Evolutionary conservation across 2,329 filamentous ascomycete genomes (phyloP), one percentile per base, ranked within the genome.

Genomic region (Colletotrichum ledebouriae): DNA sequence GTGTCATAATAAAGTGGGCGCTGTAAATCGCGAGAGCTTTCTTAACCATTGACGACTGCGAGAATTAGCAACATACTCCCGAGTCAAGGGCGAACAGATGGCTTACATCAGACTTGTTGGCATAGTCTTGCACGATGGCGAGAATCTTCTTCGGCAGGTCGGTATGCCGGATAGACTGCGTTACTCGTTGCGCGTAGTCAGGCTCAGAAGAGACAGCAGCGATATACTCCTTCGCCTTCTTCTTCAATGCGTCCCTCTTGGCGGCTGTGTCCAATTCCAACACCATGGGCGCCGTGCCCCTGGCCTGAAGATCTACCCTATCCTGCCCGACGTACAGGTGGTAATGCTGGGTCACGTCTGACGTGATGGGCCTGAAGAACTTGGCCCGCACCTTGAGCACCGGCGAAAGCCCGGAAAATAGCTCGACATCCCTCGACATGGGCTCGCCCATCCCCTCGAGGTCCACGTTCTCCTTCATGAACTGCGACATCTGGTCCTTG

Each of bases 1-100:
- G 82, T 6, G 84, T 83, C 77, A 88, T 83, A 69, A 87, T 78
- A 74, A 87, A 88, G 73, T 89, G 85, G 80, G 86, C 86, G 49
- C 83, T 83, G 75, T 87, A 87, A 57, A 88, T 84, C 42, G 81
- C 81, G 20, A 89, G 79, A 1, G 86, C 85, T 44, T 81, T 80
- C 73, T 83, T 84, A 50, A 87, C 86, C 73, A 88, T 85, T 10
- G 79, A 67, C 1, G 82, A 83, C 76, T 85, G 39, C 20, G 33
- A 37, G 22, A 20, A 20, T 56, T 7, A 55, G 42, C 22, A 37
- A 41, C 11, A 22, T 15, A 37, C 33, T 17, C 41, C 11, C 20
- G 7, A 11, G 9, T 15, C 17, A 13, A 41, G 13, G 34, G 4
- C 4, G 17, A 2, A 56, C 20, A 6, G 39, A 12, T 20, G 41